Evolutionary conservation across 805 yeast species (phyloP).

Genomic region (Yamadazyma ubonensis): DNA sequence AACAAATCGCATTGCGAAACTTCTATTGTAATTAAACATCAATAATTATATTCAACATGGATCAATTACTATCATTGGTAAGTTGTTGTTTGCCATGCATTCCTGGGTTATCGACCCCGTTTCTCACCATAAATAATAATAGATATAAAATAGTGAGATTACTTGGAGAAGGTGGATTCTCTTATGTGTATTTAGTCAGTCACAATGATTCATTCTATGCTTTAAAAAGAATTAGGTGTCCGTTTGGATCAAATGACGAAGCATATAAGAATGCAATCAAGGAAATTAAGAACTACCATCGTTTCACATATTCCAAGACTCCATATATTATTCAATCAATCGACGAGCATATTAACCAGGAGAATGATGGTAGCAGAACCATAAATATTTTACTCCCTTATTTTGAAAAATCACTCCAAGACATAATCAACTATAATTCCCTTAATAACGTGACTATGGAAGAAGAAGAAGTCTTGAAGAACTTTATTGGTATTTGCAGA

Average conservation of each 20-base stretch:
- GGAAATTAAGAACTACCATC: constrained; percentile 74
- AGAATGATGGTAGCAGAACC: constrained; percentile 74
- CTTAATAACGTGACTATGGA: constrained; percentile 52
- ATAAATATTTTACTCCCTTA: constrained; percentile 80
- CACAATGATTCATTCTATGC: constrained; percentile 54
- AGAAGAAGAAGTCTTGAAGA: constrained; percentile 61
- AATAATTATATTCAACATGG: constrained; percentile 20
- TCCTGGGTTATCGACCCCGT: constrained; percentile 48
- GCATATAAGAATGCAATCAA: constrained; percentile 59
- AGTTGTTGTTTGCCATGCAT: constrained; percentile 46
- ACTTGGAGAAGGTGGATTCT: constrained; percentile 89
- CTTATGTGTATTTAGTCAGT: constrained; percentile 77
- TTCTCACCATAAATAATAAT: constrained; percentile 58
- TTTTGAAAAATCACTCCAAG: constrained; percentile 72
- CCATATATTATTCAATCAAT: constrained; percentile 68
- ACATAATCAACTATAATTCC: constrained; percentile 64
- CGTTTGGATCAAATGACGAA: constrained; percentile 78
- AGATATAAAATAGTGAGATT: constrained; percentile 62
- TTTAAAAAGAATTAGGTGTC: constrained; percentile 82
- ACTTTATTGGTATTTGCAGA: constrained; percentile 67
- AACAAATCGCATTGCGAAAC: no score
- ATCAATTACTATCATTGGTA: constrained; percentile 20
- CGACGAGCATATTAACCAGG: constrained; percentile 71
- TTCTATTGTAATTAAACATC: no score
- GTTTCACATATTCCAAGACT: constrained; percentile 53